Conservation (phyloP, 257 asterid genomes). For the Solanum megistacrolobum region DNA sequence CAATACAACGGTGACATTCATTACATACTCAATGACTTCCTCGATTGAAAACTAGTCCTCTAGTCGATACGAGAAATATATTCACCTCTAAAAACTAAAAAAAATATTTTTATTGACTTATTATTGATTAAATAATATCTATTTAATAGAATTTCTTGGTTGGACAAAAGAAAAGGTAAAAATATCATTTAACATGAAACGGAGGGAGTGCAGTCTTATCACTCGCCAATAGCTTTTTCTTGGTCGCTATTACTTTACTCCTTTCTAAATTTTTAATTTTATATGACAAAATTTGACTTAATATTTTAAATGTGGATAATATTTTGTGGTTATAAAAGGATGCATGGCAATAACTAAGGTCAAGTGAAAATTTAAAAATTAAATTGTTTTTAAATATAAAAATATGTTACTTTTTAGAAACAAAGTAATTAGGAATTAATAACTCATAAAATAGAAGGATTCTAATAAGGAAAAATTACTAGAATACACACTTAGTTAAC, state of each 20-base stretch:
- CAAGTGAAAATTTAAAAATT: neutral
- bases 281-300: neutral
- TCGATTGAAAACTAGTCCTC: neutral
- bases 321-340: neutral
- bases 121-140: neutral
- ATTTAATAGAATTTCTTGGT: neutral
- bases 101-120: neutral
- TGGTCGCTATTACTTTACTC: neutral
- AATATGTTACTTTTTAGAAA: neutral
- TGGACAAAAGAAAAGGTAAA: neutral
- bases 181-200: neutral
- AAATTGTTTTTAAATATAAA: neutral
- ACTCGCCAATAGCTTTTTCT: neutral
- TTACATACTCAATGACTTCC: neutral
- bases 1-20: too few relatives aligned
- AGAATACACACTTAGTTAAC: too few relatives aligned
- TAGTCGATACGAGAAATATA: neutral
- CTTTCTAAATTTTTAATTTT: neutral
- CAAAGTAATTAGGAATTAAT: neutral
- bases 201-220: neutral
- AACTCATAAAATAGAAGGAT: neutral
- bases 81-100: neutral
- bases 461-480: neutral
- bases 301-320: neutral
- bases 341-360: neutral